Evolutionary conservation across 225 moss, liverwort and hornwort species (phyloP).

Genomic region (Physcomitrellopsis africana): DNA sequence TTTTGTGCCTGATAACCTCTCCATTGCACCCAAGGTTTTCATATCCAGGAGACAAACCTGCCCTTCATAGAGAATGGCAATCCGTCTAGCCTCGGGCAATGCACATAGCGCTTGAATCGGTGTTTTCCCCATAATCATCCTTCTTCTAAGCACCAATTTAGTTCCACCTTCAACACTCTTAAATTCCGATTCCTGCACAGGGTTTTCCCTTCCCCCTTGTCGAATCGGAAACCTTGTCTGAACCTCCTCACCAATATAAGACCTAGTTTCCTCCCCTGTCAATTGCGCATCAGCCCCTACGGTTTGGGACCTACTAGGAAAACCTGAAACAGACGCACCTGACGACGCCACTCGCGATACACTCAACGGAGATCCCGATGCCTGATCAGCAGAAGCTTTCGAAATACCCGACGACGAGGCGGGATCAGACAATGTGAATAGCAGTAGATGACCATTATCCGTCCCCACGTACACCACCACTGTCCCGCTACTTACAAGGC

Average conservation of each 20-base stretch:
- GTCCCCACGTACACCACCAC: conserved; percentile 81
- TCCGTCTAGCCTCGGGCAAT: conserved; percentile 78
- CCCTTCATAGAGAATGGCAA: conserved; percentile 88
- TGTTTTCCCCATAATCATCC: conserved; percentile 72
- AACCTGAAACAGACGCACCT: conserved; percentile 13
- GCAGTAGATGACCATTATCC: conserved; percentile 88
- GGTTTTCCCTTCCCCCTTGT: conserved; percentile 29
- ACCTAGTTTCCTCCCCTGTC: background rate
- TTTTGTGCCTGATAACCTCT: conserved; percentile 71
- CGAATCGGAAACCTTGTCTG: conserved; percentile 31
- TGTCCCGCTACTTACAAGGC: conserved; percentile 47
- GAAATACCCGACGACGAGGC: conserved; percentile 12
- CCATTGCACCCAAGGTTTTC: conserved; percentile 68
- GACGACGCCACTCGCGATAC: conserved; percentile 16
- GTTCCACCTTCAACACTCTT: conserved; percentile 33
- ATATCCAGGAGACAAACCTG: conserved; percentile 81
- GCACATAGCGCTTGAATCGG: conserved; percentile 83
- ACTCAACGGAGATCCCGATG: conserved; percentile 22
- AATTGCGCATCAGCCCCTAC: conserved; percentile 41
- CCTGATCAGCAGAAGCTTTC: conserved; percentile 6
- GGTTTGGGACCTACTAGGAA: conserved; percentile 14
- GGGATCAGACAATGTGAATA: conserved; percentile 74
- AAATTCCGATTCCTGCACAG: conserved; percentile 28
- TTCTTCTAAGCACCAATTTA: conserved; percentile 68
- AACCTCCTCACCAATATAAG: too few relatives aligned